phyloP scores from a whole-genome alignment of 768 basidiomycete genomes.

The Cystofilobasidium capitatum region DNA sequence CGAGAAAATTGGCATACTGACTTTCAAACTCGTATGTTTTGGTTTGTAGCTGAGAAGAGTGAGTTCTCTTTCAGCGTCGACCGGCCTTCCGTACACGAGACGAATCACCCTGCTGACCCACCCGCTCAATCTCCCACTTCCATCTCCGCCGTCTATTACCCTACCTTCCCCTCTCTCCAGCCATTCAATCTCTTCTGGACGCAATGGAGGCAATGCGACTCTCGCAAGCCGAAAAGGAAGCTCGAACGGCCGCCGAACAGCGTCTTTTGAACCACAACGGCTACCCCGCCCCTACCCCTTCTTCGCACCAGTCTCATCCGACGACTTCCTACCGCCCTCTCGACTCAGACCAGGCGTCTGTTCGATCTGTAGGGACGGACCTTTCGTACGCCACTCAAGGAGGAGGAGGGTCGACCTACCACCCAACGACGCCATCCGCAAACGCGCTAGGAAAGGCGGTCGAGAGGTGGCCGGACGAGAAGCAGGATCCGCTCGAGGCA shows the following conservation, averaged over 20 bases:
- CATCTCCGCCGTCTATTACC: background rate
- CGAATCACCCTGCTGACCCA: background rate
- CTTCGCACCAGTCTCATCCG: background rate
- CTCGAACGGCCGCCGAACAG: background rate
- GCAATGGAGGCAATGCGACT: conserved; percentile 21
- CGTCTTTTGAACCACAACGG: conserved; percentile 4
- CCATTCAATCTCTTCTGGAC: conserved; percentile 25
- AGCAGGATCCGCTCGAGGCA: conserved; percentile 13
- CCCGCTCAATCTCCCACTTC: background rate
- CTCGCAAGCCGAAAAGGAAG: conserved; percentile 17
- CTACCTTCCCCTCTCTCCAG: background rate
- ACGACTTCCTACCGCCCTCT: background rate
- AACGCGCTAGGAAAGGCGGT: background rate
- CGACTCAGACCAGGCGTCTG: conserved; percentile 5
- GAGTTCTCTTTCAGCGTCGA: background rate
- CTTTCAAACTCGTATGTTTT: background rate
- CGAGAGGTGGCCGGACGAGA: conserved; percentile 11
- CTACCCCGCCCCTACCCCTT: too few relatives aligned
- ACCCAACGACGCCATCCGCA: background rate
- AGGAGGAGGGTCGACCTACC: background rate
- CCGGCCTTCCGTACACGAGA: background rate
- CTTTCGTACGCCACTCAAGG: conserved; percentile 5
- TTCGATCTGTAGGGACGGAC: conserved; percentile 12
- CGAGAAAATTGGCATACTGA: too few relatives aligned
- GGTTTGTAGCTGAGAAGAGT: conserved; percentile 22